These are phyloP conservation scores for Penicillium pancosmium DNA, from an alignment of 495 filamentous ascomycete species.

Conservation along the genomic window DNA sequence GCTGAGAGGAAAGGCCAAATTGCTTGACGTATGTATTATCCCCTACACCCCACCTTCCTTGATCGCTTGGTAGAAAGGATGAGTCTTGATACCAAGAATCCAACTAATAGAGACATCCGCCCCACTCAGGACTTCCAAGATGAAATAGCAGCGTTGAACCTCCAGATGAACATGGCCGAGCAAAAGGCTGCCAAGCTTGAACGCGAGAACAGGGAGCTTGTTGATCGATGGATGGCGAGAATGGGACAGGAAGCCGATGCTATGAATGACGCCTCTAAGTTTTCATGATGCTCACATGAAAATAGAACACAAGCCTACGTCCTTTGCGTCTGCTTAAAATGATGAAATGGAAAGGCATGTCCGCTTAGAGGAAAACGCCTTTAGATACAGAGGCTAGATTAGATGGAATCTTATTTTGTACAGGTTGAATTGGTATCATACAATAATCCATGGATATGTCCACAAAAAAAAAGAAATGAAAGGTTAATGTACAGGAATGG, in stretches of 20 bases:
- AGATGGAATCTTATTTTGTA: constrained; percentile 13
- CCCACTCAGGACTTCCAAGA: constrained; percentile 75
- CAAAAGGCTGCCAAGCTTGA: constrained; percentile 66
- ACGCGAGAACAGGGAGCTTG: constrained; percentile 84
- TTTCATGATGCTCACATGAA: constrained; percentile 30
- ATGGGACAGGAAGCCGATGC: constrained; percentile 84
- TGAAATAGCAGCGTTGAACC: constrained; percentile 79
- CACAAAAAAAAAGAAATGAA: constrained; percentile 12
- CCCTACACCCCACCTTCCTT: background rate
- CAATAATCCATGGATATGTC: constrained; percentile 22
- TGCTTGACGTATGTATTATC: constrained; percentile 63
- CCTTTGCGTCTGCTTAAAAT: background rate
- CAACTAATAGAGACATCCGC: constrained; percentile 14
- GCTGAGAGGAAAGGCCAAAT: constrained; percentile 75
- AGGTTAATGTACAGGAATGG: constrained; percentile 25
- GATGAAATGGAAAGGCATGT: background rate
- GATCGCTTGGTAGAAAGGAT: background rate
- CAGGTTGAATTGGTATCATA: constrained; percentile 28
- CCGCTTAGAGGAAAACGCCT: background rate
- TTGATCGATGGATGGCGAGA: constrained; percentile 87
- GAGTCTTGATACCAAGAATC: background rate
- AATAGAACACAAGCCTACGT: background rate
- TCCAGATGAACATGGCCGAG: constrained; percentile 86
- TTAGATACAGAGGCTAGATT: constrained; percentile 3
- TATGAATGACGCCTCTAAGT: constrained; percentile 71